Evolutionary conservation across 140 eudicot species (phyloP).

Genomic region (Erigeron philadelphicus): DNA sequence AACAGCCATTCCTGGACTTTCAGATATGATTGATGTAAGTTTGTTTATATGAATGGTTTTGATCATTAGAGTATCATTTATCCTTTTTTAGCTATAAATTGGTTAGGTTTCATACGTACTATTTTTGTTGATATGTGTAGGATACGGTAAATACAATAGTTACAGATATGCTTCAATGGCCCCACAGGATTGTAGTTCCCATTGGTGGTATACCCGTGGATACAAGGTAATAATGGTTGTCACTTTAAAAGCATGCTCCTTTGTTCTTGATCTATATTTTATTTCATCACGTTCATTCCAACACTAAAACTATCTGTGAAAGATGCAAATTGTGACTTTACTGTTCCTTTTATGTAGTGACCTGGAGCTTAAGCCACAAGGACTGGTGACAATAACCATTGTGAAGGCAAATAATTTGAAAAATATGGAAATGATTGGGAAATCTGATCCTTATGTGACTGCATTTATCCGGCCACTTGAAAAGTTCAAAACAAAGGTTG

Average conservation of each 20-base stretch:
- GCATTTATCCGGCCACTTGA: slow-evolving; percentile 74
- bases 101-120: slow-evolving; percentile 3
- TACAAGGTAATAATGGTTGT: slow-evolving; percentile 47
- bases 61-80: no score
- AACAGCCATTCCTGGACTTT: slow-evolving; percentile 92
- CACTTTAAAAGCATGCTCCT: background rate
- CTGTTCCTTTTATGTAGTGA: slow-evolving; percentile 52
- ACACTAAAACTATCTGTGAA: background rate
- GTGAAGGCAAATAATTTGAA: slow-evolving; percentile 73
- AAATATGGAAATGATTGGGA: slow-evolving; percentile 90
- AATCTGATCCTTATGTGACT: slow-evolving; percentile 87
- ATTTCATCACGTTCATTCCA: no score
- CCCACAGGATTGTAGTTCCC: slow-evolving; percentile 96
- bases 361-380: slow-evolving; percentile 95
- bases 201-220: slow-evolving; percentile 79
- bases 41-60: slow-evolving; percentile 9
- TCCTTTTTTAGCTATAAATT: background rate
- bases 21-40: slow-evolving; percentile 97
- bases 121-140: slow-evolving; percentile 30
- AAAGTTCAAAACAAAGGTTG: slow-evolving; percentile 82
- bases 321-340: background rate
- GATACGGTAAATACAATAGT: slow-evolving; percentile 85
- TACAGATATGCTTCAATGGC: slow-evolving; percentile 93
- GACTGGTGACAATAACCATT: slow-evolving; percentile 65
- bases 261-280: background rate